These are phyloP conservation scores for Apiosordaria backusii DNA, from an alignment of 495 filamentous ascomycete genomes.

Conservation along the genomic window DNA sequence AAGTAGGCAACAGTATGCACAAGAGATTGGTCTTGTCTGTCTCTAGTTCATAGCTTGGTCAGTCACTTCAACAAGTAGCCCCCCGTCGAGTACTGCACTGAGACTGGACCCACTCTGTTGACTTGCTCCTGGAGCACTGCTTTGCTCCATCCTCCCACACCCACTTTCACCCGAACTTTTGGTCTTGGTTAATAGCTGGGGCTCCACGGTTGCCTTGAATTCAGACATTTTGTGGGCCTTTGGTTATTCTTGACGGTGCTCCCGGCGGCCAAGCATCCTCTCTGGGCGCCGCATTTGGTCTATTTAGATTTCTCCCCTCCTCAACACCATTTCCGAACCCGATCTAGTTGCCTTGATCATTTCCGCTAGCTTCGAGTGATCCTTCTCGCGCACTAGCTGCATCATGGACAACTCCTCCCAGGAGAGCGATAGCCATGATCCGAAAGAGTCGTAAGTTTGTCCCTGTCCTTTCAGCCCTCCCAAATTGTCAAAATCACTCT, in stretches of 20 bases:
- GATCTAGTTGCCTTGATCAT: background rate
- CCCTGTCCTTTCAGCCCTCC: background rate
- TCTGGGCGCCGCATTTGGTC: background rate
- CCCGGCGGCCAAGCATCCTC: background rate
- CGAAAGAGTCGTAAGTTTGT: background rate
- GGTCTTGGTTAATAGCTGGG: no score
- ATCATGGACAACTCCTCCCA: background rate
- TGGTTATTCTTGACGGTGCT: background rate
- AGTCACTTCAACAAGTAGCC: background rate
- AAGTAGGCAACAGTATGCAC: background rate
- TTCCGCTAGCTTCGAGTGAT: background rate
- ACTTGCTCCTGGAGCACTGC: background rate
- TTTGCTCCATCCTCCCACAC: background rate
- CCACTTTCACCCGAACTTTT: background rate
- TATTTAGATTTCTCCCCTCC: background rate
- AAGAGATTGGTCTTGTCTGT: background rate
- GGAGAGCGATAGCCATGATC: background rate
- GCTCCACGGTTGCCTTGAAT: background rate
- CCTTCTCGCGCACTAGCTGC: no score
- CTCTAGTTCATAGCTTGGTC: background rate
- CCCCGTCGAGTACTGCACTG: background rate
- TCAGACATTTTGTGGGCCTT: background rate
- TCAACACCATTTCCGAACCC: background rate
- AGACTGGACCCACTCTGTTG: background rate
- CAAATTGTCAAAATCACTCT: background rate